Evolutionary conservation across 495 filamentous ascomycete genomes (phyloP).

Genomic region (Xanthoparmelia taractica): DNA sequence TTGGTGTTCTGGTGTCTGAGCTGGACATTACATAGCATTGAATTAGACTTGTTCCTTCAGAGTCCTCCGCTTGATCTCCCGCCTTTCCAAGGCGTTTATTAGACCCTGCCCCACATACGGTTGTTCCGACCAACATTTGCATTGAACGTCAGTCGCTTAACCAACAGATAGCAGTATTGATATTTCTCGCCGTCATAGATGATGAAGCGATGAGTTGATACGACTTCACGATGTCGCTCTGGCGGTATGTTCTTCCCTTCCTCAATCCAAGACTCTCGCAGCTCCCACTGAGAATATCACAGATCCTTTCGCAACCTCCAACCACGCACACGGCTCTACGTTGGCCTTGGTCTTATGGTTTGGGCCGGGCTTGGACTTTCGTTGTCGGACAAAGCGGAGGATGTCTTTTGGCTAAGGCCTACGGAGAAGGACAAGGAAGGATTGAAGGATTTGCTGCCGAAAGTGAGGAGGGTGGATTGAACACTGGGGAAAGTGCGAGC

Average conservation of each 20-base stretch:
- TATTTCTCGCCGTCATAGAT: too few relatives aligned
- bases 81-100: not conserved
- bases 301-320: conserved; percentile 55
- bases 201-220: not conserved
- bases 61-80: not conserved
- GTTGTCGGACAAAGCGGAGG: conserved; percentile 53
- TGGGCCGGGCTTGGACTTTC: conserved; percentile 56
- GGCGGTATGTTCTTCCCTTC: not conserved
- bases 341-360: conserved; percentile 58
- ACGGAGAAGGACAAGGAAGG: conserved; percentile 53
- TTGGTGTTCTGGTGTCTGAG: not conserved
- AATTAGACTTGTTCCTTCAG: not conserved
- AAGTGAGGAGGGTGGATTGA: conserved; percentile 20
- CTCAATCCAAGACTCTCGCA: not conserved
- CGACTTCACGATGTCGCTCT: conserved; percentile 8
- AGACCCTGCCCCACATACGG: not conserved
- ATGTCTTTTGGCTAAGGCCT: conserved; percentile 53
- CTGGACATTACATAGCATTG: conserved; percentile 6
- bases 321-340: conserved; percentile 52
- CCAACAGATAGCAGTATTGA: not conserved
- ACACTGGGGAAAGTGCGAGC: not conserved
- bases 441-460: conserved; percentile 32
- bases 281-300: not conserved
- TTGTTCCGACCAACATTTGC: not conserved
- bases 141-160: not conserved